These are phyloP conservation scores for Fusarium haematococcum DNA, from an alignment of 2,329 filamentous ascomycete genomes.

Conservation along the genomic window DNA sequence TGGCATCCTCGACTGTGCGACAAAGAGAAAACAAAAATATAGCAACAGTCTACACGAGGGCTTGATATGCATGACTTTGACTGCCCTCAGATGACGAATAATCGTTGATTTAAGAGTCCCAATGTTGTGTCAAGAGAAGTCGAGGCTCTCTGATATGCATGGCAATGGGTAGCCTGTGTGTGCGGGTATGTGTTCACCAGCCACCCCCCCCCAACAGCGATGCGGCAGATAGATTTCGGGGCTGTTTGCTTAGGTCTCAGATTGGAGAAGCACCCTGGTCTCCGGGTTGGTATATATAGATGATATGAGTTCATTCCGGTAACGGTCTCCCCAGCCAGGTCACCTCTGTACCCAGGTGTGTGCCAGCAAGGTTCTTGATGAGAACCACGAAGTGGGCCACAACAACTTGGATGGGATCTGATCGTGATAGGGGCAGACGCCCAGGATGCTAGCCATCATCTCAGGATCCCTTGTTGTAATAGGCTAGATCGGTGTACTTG, in stretches of 20 bases:
- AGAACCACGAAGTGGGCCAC: not conserved
- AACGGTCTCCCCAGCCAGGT: not conserved
- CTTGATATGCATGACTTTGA: not conserved
- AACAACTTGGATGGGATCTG: not conserved
- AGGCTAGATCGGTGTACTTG: not conserved
- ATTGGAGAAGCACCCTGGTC: too few species aligned
- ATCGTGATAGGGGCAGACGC: not conserved
- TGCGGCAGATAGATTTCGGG: too few species aligned
- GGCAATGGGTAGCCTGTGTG: not conserved
- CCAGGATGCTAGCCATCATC: rapidly evolving
- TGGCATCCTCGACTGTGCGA: not conserved
- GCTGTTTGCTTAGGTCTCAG: too few species aligned
- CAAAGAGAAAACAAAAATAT: not conserved
- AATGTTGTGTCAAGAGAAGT: not conserved
- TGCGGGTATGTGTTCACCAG: not conserved
- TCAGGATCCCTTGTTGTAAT: not conserved
- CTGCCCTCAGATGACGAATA: not conserved
- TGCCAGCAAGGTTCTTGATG: not conserved
- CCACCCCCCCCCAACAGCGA: not conserved
- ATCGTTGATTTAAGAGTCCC: not conserved
- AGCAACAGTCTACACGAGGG: rapidly evolving
- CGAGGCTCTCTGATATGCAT: not conserved
- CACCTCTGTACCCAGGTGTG: not conserved
- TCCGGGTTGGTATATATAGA: not conserved
- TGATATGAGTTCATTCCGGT: not conserved